Conservation (phyloP, 2,329 filamentous ascomycete species). For the Apiospora koreana region DNA sequence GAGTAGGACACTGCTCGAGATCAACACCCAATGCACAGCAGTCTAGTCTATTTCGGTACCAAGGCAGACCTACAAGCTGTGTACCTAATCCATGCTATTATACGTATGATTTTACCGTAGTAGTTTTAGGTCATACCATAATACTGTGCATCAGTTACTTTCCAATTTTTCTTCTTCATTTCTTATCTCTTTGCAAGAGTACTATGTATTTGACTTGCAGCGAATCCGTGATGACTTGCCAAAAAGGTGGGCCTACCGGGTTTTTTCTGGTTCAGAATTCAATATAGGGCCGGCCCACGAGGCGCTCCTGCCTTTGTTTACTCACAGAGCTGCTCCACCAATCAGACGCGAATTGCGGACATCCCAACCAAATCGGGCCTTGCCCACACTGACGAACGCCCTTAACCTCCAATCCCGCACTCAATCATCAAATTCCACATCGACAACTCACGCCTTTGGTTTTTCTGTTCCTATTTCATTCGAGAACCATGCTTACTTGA, state of each 20-base stretch:
- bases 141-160: no score
- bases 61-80: no score
- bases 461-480: background rate
- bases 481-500: constrained; percentile 4
- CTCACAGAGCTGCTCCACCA: constrained; percentile 8
- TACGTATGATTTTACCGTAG: no score
- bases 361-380: constrained; percentile 2
- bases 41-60: no score
- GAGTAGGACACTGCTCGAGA: no score
- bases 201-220: background rate
- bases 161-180: no score
- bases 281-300: background rate
- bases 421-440: constrained; percentile 8
- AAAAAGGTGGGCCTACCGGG: background rate
- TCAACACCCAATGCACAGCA: no score
- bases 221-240: background rate
- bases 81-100: no score
- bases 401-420: background rate
- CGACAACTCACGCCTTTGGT: background rate
- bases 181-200: no score
- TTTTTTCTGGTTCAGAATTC: background rate
- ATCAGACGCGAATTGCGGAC: constrained; percentile 6
- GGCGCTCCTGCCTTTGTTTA: background rate
- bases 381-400: constrained; percentile 7
- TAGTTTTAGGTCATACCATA: no score